Evolutionary conservation across 108 stramenopile genomes (phyloP).

Genomic region (Aurantiochytrium sp.): DNA sequence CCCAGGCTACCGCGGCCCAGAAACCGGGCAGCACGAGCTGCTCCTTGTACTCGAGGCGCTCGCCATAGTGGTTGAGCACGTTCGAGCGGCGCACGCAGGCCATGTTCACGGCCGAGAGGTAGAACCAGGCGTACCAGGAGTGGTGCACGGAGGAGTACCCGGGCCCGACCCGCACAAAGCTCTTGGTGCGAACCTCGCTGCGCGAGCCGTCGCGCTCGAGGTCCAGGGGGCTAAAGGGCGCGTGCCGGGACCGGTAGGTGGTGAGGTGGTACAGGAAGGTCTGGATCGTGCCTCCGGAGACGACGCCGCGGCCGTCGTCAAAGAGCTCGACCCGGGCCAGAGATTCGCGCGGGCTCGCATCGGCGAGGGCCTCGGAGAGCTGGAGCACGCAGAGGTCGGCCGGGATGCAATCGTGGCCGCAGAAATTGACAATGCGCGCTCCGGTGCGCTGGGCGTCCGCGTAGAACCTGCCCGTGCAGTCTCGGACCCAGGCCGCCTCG

Average conservation of each 20-base stretch:
- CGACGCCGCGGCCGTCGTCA: background rate
- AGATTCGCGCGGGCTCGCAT: background rate
- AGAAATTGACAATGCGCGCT: slow-evolving; percentile 66
- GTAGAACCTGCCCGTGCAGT: slow-evolving; percentile 74
- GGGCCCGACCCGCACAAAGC: too few relatives aligned
- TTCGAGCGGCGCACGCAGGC: background rate
- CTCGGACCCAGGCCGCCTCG: too few relatives aligned
- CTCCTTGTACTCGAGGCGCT: background rate
- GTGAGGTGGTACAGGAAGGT: background rate
- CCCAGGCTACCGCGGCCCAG: background rate
- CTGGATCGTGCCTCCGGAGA: background rate
- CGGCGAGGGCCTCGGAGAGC: background rate
- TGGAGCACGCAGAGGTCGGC: slow-evolving; percentile 62
- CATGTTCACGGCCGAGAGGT: background rate
- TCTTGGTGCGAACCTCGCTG: too few relatives aligned
- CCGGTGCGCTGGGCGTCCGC: too few relatives aligned
- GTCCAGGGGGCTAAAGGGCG: background rate
- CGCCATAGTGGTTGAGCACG: background rate
- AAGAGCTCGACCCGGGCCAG: background rate
- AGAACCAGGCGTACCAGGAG: background rate
- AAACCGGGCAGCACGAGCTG: background rate
- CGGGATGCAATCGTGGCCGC: slow-evolving; percentile 81
- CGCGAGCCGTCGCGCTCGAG: background rate
- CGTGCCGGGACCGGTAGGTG: background rate
- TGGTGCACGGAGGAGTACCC: background rate